Evolutionary conservation across 1,284 basidiomycete genomes (phyloP).

Genomic region (Cryptococcus floricola): DNA sequence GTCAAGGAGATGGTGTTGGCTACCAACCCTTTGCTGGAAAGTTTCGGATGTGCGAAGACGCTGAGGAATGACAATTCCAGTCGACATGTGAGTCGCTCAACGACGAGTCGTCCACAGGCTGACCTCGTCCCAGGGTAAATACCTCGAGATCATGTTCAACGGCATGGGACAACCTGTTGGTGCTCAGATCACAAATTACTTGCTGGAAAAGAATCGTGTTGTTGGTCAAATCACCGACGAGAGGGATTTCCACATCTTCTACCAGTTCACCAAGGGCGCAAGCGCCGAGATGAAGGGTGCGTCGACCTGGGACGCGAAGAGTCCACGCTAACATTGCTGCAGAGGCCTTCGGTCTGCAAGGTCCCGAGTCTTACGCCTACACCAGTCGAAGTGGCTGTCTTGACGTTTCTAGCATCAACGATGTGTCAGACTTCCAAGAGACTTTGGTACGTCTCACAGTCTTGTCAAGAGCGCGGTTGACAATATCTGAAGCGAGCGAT

Average conservation of each 20-base stretch:
- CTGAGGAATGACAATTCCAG: constrained; percentile 98
- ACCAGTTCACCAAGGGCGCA: constrained; percentile 97
- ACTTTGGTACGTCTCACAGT: constrained; percentile 63
- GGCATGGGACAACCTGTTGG: constrained; percentile 87
- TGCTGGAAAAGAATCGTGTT: constrained; percentile 94
- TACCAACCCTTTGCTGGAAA: constrained; percentile 95
- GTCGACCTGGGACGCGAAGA: constrained; percentile 15
- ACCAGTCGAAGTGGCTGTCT: constrained; percentile 89
- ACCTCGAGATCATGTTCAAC: constrained; percentile 99
- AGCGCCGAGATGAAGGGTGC: constrained; percentile 78
- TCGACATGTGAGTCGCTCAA: constrained; percentile 71
- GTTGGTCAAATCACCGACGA: constrained; percentile 96
- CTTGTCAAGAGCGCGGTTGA: constrained; percentile 1
- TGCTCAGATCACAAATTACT: constrained; percentile 97
- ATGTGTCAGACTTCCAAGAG: constrained; percentile 78
- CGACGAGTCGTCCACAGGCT: constrained; percentile 1
- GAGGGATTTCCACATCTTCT: constrained; percentile 98
- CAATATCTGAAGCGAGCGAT: constrained; percentile 69
- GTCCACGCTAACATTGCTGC: constrained; percentile 19
- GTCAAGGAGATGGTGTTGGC: constrained; percentile 99
- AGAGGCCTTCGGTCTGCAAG: constrained; percentile 96
- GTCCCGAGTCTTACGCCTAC: constrained; percentile 92
- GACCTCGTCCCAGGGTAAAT: constrained; percentile 73
- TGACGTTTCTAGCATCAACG: constrained; percentile 87
- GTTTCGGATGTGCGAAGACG: constrained; percentile 98